Evolutionary conservation across 2,329 filamentous ascomycete species (phyloP), one percentile per base, ranked within the genome.

Genomic region (Rutstroemia sp.): DNA sequence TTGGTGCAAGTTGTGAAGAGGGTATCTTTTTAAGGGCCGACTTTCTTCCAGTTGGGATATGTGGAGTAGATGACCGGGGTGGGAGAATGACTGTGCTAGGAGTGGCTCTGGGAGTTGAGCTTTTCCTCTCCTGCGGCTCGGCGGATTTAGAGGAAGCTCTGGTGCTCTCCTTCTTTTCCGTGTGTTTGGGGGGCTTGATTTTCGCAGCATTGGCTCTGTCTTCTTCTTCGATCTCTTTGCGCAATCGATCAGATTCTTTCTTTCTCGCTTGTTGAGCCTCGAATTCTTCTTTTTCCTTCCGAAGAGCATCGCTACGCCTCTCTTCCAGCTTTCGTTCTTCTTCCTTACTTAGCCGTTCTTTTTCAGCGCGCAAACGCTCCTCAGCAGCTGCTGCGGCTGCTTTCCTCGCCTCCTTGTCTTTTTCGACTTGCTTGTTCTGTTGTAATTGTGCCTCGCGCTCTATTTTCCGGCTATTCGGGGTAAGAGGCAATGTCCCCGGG

Each of bases 21-120:
- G 37, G 38, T 19, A 50, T 57, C 41, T 19, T 50, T 23, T 63
- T 67, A 5, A 66, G 44, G 49, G 62, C 57, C 10, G 65, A 64
- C 47, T 64, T 67, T 34, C 61, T 60, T 10, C 63, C 61, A 25
- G 30, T 57, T 16, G 66, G 65, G 34, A 67, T 61, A 42, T 62
- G 63, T 2, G 65, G 56, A 12, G 66, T 68, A 1, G 63, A 61
- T 4, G 65, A 66, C 44, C 62, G 61, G 12, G 49, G 49, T 34
- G 58, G 57, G 12, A 59, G 59, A 27, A 61, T 58, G 5, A 58
- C 52, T 18, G 62, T 56, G 5, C 56, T 49, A 19, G 57, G 38
- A 50, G 49, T 37, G 39, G 49, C 16, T 37, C 58, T 54, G 18
- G 52, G 60, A 6, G 48, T 51, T 41, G 50, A 58, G 50, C 46